Base-by-base conservation (phyloP, 1,139 yeast species). In the Candida tropicalis region DNA sequence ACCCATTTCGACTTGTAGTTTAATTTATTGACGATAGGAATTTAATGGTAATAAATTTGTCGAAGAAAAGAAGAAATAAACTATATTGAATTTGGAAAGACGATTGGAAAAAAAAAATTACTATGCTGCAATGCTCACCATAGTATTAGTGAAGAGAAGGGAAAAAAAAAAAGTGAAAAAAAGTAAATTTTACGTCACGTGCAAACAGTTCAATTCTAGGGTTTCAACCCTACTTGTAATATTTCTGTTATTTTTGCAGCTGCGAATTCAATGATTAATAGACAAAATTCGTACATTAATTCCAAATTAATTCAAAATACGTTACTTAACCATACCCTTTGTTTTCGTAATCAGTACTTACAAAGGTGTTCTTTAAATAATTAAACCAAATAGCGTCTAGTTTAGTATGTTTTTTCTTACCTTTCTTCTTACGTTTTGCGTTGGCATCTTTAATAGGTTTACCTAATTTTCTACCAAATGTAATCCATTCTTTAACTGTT, bases 1-100 rank as follows among this genome's bases (percentile, higher is more conserved):
- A 91, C 98, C 99, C 99, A 93, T 93, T 87, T 88, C 97, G 93
- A 88, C 91, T 84, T 77, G 61, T 65, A 59, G 42, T 46, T 45
- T 60, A 37, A 34, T 36, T 23, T 28, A 28, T 37, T 76, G 84
- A 80, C 87, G 95, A 82, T 85, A 88, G 97, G 97, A 79, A 87
- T 91, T 91, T 90, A 91, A 91, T 96, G 79, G 78, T 62, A 16
- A 29, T 66, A 70, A 62, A 52, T 46, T 46, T 44, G 38, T 36
- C 33, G 38, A 38, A 33, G 34, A 41, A 29, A 39, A 39, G 24
- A 35, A 20, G 27, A 20, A 31, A 20, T 10, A 8, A 6, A 12
- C 10, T 22, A 11, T 23, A 25, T 22, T 31, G 28, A 4, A 13
- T 23, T 29, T 31, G 29, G 35, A 43, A 33, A 34, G 27, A 22